Evolutionary conservation across 345 rosid species (phyloP).

Genomic region (Euclidium syriacum): DNA sequence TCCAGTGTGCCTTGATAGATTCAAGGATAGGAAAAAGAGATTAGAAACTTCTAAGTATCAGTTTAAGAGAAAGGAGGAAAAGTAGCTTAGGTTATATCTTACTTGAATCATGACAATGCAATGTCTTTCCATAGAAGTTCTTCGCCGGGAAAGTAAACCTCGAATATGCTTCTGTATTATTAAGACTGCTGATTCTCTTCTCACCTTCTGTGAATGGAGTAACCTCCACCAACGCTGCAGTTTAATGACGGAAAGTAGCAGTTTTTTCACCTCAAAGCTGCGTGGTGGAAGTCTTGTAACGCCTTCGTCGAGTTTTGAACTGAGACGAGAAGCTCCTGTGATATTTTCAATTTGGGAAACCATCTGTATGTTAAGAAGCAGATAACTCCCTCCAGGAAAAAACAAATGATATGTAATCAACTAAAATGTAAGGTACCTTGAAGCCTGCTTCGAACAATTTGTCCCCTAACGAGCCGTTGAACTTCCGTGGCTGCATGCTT

Average conservation of each 20-base stretch:
- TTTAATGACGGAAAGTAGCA: slow-evolving; percentile 45
- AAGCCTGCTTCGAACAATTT: slow-evolving; percentile 51
- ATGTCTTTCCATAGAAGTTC: slow-evolving; percentile 39
- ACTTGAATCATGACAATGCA: slow-evolving; percentile 61
- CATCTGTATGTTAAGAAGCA: not conserved
- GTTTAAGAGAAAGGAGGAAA: not conserved
- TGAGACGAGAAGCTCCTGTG: slow-evolving; percentile 42
- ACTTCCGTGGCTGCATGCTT: slow-evolving; percentile 52
- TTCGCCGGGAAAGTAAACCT: slow-evolving; percentile 53
- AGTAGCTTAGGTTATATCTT: slow-evolving; percentile 24
- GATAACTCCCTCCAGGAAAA: not conserved
- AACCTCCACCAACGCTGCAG: slow-evolving; percentile 89
- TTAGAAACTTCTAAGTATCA: not conserved
- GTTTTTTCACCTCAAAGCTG: slow-evolving; percentile 27
- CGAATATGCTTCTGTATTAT: slow-evolving; percentile 62
- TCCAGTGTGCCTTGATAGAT: slow-evolving; percentile 67
- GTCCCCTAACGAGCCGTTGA: slow-evolving; percentile 55
- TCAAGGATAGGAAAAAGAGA: not conserved
- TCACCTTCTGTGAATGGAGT: slow-evolving; percentile 38
- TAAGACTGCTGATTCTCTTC: slow-evolving; percentile 42
- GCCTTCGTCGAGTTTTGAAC: slow-evolving; percentile 8
- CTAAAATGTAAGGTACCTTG: slow-evolving; percentile 34
- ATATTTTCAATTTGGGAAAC: not conserved
- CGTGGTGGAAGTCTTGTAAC: slow-evolving; percentile 19
- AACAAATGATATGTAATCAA: not conserved